Evolutionary conservation across 371 early-diverging fungal species (phyloP), one percentile per base, ranked within the genome.

Genomic region (Syncephalastrum racemosum): DNA sequence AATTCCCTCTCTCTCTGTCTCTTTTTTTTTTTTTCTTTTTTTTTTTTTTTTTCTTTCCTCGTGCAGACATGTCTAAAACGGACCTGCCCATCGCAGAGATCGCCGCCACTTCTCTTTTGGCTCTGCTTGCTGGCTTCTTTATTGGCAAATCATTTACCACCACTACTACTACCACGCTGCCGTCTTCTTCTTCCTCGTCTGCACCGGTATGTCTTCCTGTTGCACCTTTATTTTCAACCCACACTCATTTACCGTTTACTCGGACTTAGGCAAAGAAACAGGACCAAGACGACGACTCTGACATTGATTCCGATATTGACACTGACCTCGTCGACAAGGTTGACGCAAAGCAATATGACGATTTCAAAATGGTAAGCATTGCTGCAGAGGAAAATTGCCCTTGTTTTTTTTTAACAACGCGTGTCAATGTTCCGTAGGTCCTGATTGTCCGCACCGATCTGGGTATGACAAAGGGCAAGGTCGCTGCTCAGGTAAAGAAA

Each of bases 391-490:
- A 18, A 45, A n/a, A n/a, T 44, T 25, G 23, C 8, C n/a, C 20
- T 52, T 43, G 12, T 51, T 13, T 12, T 48, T 46, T 19, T 24
- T 42, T 19, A 14, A 15, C 18, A 15, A 46, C 12, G 24, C 27
- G 45, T 39, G 13, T 31, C 22, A 12, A 24, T 40, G 15, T 25
- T 13, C n/a, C n/a, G n/a, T 53, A 81, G 86, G 91, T 90, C 4
- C 80, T 95, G 15, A 73, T 94, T 10, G 77, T 97, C 7, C 82
- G 97, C 18, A 90, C 86, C 0, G 98, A 98, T 71, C 79, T 98
- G 43, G 90, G 87, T 24, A 98, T 98, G 98, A 85, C 84, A 27
- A 96, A 95, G 70, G 98, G 98, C 36, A 97, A 98, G 63, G 86
- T 91, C 16, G 97, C 97, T 1, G 97, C 98, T 12, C 97, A 95